Conservation (phyloP, 345 rosid genomes). For the Linum usitatissimum region DNA sequence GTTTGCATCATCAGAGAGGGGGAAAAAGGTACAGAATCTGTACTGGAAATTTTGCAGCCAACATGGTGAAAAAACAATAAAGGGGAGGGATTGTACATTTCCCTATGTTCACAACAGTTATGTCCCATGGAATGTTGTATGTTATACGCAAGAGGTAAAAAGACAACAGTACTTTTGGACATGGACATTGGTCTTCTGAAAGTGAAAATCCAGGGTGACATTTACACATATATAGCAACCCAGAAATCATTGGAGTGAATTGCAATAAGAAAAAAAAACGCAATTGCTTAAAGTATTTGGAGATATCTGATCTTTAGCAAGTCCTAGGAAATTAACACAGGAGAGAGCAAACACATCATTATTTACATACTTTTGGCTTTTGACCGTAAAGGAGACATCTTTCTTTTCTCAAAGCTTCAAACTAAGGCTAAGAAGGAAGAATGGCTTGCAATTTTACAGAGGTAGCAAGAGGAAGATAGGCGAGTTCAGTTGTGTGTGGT, state of each 20-base stretch:
- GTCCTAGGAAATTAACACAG: too few species aligned
- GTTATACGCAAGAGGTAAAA: not conserved
- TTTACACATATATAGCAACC: not conserved
- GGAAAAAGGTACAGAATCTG: not conserved
- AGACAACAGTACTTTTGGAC: not conserved
- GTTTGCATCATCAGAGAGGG: not conserved
- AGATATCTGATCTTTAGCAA: too few species aligned
- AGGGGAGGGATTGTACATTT: not conserved
- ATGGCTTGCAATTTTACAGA: not conserved
- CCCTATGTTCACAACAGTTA: not conserved
- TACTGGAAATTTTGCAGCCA: not conserved
- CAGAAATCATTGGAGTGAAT: not conserved
- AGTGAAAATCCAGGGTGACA: not conserved
- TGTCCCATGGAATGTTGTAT: not conserved
- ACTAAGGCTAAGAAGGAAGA: not conserved
- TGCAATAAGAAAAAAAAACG: not conserved
- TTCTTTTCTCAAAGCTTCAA: too few species aligned
- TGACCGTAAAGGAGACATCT: too few species aligned
- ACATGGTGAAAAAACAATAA: not conserved
- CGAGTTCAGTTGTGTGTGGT: not conserved
- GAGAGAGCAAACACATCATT: too few species aligned
- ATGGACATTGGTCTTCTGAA: not conserved
- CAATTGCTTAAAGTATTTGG: too few species aligned
- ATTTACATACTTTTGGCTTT: too few species aligned
- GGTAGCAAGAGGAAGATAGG: not conserved